Evolutionary conservation across 1,139 yeast species (phyloP).

Genomic region (Tardiomyces depauwii): DNA sequence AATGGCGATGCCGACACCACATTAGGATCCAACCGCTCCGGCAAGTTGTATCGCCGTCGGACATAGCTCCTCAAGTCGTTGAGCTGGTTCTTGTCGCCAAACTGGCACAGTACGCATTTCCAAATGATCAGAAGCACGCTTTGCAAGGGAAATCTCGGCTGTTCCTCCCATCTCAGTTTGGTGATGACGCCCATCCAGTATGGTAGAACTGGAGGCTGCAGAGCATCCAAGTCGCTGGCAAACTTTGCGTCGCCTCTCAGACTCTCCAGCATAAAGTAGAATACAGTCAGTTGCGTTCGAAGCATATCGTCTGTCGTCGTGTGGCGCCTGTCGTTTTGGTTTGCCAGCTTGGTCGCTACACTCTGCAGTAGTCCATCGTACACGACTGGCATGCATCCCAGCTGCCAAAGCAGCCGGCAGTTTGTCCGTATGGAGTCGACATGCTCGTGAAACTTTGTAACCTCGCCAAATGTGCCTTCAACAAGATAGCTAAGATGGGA

Average conservation of each 20-base stretch:
- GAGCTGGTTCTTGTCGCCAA: slow-evolving; percentile 43
- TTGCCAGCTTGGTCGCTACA: slow-evolving; percentile 2
- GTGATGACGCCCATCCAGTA: slow-evolving; percentile 44
- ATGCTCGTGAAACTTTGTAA: slow-evolving; percentile 28
- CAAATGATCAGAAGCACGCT: slow-evolving; percentile 39
- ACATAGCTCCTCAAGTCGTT: neutral
- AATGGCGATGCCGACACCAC: slow-evolving; percentile 53
- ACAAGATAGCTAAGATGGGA: slow-evolving; percentile 25
- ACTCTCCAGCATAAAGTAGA: slow-evolving; percentile 38
- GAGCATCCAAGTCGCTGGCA: slow-evolving; percentile 19
- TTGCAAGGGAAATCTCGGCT: slow-evolving; percentile 29
- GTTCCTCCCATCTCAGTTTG: slow-evolving; percentile 48
- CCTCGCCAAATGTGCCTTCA: slow-evolving; percentile 32
- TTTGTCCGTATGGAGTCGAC: slow-evolving; percentile 25
- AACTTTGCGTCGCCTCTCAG: slow-evolving; percentile 19
- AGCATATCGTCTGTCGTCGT: slow-evolving; percentile 15
- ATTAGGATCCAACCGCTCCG: slow-evolving; percentile 2
- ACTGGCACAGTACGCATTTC: slow-evolving; percentile 48
- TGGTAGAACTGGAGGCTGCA: slow-evolving; percentile 31
- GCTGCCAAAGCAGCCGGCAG: slow-evolving; percentile 14
- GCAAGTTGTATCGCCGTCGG: neutral
- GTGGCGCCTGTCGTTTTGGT: slow-evolving; percentile 9
- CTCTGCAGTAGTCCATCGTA: slow-evolving; percentile 8
- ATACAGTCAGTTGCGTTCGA: slow-evolving; percentile 38
- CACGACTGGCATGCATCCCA: slow-evolving; percentile 12